These are phyloP conservation scores for Debaryomyces sp. DNA, from an alignment of 1,139 yeast species.

Conservation along the genomic window DNA sequence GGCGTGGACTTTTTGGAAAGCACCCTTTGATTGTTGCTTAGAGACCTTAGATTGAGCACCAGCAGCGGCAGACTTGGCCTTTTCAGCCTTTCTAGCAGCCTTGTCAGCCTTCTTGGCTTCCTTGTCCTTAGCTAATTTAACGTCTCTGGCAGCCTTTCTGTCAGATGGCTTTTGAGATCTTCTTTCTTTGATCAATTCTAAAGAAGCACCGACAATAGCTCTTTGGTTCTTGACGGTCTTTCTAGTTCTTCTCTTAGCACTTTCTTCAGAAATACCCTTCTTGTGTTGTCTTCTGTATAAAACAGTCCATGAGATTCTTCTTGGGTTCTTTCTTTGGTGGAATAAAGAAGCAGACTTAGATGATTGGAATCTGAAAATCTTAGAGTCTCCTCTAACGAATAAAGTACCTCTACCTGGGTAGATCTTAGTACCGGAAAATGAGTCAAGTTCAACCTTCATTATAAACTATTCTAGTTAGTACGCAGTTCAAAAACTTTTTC, in stretches of 20 bases:
- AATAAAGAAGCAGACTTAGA: constrained; percentile 97
- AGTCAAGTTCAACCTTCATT: constrained; percentile 99
- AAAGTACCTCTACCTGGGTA: constrained; percentile 99
- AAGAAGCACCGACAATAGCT: constrained; percentile 99
- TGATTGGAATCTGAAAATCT: constrained; percentile 98
- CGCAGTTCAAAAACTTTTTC: background rate
- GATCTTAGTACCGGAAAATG: constrained; percentile 99
- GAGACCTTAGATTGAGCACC: constrained; percentile 66
- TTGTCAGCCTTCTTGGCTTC: constrained; percentile 94
- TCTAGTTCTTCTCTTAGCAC: constrained; percentile 95
- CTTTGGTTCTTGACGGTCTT: constrained; percentile 98
- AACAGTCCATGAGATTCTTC: constrained; percentile 99
- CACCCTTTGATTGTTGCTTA: constrained; percentile 90
- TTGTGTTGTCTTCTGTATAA: constrained; percentile 99
- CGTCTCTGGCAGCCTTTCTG: constrained; percentile 97
- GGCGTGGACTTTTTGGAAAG: constrained; percentile 95
- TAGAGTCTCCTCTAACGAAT: constrained; percentile 99
- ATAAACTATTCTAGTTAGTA: constrained; percentile 15
- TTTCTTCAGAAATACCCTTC: constrained; percentile 99
- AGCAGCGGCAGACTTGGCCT: constrained; percentile 83
- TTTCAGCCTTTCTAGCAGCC: constrained; percentile 93
- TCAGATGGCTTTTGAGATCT: constrained; percentile 95
- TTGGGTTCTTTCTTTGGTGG: constrained; percentile 99
- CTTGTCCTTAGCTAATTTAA: constrained; percentile 88
- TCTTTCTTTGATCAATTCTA: constrained; percentile 97